Percentiles rank a stretch among this genome's conserved stretches.
These are phyloP conservation scores for Fusarium agapanthi DNA, from an alignment of 2,329 filamentous ascomycete species.

Conservation along the genomic window DNA sequence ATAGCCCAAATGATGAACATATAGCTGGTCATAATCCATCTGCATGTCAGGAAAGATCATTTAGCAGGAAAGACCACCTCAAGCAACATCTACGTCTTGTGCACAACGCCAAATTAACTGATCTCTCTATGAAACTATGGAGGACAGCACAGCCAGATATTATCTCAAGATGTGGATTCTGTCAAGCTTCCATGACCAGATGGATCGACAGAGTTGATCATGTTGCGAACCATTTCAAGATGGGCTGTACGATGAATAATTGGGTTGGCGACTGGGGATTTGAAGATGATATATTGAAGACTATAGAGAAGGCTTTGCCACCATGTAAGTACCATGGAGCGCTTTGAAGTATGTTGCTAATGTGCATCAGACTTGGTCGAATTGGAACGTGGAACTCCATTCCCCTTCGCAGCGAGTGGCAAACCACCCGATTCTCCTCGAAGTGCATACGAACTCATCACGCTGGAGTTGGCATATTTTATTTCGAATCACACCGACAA, in stretches of 20 bases:
- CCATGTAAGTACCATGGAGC: conserved; percentile 43
- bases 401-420: conserved; percentile 28
- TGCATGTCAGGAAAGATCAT: conserved; percentile 60
- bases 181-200: conserved; percentile 46
- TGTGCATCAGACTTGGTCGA: conserved; percentile 26
- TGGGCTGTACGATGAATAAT: conserved; percentile 51
- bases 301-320: conserved; percentile 53
- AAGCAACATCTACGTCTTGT: conserved; percentile 54
- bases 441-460: conserved; percentile 36
- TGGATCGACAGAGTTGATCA: conserved; percentile 50
- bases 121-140: conserved; percentile 44
- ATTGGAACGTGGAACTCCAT: conserved; percentile 26
- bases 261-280: conserved; percentile 57
- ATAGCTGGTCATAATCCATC: conserved; percentile 48
- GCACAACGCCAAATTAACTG: conserved; percentile 50
- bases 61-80: conserved; percentile 55
- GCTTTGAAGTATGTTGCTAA: neutral
- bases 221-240: conserved; percentile 53
- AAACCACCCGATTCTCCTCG: conserved; percentile 30
- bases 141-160: conserved; percentile 48
- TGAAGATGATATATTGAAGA: conserved; percentile 46
- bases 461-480: conserved; percentile 33
- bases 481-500: conserved; percentile 26
- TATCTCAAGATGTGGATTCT: conserved; percentile 53
- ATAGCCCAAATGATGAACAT: conserved; percentile 45